Conservation (phyloP, 2,329 filamentous ascomycete species). For the Tolypocladium tundrense region DNA sequence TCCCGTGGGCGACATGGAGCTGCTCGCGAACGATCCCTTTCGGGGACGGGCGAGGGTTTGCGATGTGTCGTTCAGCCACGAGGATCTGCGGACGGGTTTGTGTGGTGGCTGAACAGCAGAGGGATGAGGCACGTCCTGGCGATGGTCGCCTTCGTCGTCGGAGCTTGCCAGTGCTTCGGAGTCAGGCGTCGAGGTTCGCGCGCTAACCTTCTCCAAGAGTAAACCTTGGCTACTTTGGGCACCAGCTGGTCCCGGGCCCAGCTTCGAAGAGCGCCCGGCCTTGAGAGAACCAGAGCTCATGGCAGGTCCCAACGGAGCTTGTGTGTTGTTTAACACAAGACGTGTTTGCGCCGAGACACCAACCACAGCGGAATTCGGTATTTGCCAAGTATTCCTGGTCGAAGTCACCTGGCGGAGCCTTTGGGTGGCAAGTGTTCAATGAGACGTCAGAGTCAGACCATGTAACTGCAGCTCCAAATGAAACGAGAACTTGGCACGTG, state of each 20-base stretch:
- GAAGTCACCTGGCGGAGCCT: background rate
- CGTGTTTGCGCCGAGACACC: background rate
- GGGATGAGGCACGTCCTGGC: conserved; percentile 40
- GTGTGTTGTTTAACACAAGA: background rate
- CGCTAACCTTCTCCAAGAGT: conserved; percentile 65
- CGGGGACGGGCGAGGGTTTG: conserved; percentile 53
- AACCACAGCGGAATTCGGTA: background rate
- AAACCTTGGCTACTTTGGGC: conserved; percentile 52
- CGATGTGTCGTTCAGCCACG: conserved; percentile 77
- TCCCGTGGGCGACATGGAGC: conserved; percentile 65
- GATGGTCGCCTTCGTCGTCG: conserved; percentile 76
- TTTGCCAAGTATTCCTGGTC: background rate
- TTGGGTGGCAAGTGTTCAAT: background rate
- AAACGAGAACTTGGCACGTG: background rate
- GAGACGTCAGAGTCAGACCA: background rate
- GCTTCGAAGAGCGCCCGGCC: conserved; percentile 38
- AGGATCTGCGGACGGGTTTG: conserved; percentile 62
- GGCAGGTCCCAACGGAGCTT: conserved; percentile 9
- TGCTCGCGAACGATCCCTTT: conserved; percentile 67
- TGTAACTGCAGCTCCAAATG: background rate
- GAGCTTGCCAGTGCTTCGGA: conserved; percentile 90
- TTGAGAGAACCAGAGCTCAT: conserved; percentile 46
- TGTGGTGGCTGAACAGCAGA: conserved; percentile 32
- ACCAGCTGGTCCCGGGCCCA: conserved; percentile 34
- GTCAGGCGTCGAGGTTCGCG: conserved; percentile 80